phyloP scores from a whole-genome alignment of 805 yeast species.

The Candida montana region DNA sequence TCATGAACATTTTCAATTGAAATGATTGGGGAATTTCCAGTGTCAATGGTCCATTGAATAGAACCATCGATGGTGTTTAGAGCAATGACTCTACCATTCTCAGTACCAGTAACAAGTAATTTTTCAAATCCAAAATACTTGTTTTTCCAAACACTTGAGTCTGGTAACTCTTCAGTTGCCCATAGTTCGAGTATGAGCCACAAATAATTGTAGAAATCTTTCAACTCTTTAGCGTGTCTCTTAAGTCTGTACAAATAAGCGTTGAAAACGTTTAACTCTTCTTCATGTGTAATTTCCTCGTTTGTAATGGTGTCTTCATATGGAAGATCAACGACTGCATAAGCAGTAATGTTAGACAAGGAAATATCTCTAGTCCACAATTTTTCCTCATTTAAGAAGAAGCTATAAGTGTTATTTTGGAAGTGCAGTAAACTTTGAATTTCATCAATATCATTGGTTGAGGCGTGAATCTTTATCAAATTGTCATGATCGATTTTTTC shows the following conservation, averaged over 20 bases:
- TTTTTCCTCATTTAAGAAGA: constrained; percentile 8
- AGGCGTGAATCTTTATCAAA: background rate
- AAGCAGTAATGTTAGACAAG: constrained; percentile 32
- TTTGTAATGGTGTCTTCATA: constrained; percentile 19
- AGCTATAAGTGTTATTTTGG: constrained; percentile 9
- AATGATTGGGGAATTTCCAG: constrained; percentile 19
- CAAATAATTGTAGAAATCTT: constrained; percentile 10
- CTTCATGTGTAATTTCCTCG: constrained; percentile 29
- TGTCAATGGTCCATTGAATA: constrained; percentile 33
- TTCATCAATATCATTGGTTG: constrained; percentile 13
- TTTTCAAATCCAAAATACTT: constrained; percentile 44
- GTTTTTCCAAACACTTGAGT: constrained; percentile 7
- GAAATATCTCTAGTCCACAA: constrained; percentile 44
- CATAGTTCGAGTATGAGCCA: constrained; percentile 11
- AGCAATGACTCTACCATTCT: constrained; percentile 37
- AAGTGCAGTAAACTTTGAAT: constrained; percentile 13
- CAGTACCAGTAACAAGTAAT: constrained; percentile 35
- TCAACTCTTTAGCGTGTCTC: constrained; percentile 23
- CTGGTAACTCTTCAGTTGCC: constrained; percentile 10
- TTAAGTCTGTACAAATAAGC: constrained; percentile 30
- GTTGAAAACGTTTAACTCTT: constrained; percentile 21
- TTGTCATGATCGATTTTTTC: constrained; percentile 7
- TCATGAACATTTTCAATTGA: constrained; percentile 20
- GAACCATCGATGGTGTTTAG: constrained; percentile 37
- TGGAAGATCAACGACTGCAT: constrained; percentile 25